Percentiles rank a stretch among this genome's conserved stretches.
These are phyloP conservation scores for Starmerella bacillaris DNA, from an alignment of 805 yeast species.

Conservation along the genomic window DNA sequence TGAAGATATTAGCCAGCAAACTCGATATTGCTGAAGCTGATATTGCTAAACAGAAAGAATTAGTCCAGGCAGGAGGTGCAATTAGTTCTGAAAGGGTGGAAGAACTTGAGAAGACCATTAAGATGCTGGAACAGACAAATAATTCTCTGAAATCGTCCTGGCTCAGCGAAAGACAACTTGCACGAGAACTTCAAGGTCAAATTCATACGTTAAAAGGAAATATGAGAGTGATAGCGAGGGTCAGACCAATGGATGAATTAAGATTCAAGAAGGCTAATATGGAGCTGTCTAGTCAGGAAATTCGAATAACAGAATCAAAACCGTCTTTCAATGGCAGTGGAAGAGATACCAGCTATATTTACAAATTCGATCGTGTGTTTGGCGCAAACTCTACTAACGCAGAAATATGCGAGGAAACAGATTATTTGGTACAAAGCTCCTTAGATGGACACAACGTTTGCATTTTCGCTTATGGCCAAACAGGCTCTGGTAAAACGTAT, in stretches of 20 bases:
- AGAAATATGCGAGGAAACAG: constrained; percentile 64
- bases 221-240: constrained; percentile 75
- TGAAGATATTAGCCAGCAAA: not conserved
- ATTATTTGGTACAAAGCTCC: constrained; percentile 70
- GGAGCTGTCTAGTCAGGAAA: not conserved
- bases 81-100: not conserved
- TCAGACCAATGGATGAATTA: constrained; percentile 35
- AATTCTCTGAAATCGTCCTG: not conserved
- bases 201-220: constrained; percentile 82
- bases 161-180: constrained; percentile 4
- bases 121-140: not conserved
- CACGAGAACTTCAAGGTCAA: constrained; percentile 51
- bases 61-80: not conserved
- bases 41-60: not conserved
- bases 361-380: constrained; percentile 63
- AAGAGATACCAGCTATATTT: constrained; percentile 23
- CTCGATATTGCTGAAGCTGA: not conserved
- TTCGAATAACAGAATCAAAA: constrained; percentile 2
- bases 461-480: constrained; percentile 92
- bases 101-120: not conserved
- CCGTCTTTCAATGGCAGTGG: constrained; percentile 2
- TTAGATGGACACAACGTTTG: constrained; percentile 83
- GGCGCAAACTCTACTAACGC: constrained; percentile 33
- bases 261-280: constrained; percentile 11
- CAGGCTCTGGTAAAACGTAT: constrained; percentile 85